Conservation (phyloP, 495 filamentous ascomycete genomes). For the Cercophora sp. region DNA sequence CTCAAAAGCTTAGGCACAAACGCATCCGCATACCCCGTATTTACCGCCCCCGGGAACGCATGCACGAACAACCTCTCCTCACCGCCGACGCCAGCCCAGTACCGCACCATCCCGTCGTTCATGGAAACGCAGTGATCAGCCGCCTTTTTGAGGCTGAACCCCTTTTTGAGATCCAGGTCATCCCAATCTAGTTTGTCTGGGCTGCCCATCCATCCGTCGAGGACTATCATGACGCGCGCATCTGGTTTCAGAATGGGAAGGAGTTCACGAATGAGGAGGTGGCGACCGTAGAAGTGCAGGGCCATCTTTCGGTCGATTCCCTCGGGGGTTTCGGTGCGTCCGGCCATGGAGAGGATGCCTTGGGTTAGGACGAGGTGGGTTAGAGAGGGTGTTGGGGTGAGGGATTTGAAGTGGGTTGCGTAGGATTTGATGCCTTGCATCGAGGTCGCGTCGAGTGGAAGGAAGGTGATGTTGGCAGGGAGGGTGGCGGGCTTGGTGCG, state of each 20-base stretch:
- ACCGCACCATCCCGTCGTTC: slow-evolving; percentile 22
- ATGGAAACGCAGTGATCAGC: slow-evolving; percentile 20
- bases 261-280: slow-evolving; percentile 24
- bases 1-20: too few species aligned
- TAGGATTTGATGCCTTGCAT: slow-evolving; percentile 23
- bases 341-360: slow-evolving; percentile 20
- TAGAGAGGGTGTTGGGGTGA: slow-evolving; percentile 12
- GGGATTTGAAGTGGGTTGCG: slow-evolving; percentile 13
- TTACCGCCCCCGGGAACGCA: too few species aligned
- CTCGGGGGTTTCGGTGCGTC: slow-evolving; percentile 23
- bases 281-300: slow-evolving; percentile 25
- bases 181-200: slow-evolving; percentile 22
- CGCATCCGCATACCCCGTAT: too few species aligned
- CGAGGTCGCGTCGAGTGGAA: slow-evolving; percentile 18
- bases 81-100: slow-evolving; percentile 16
- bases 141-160: slow-evolving; percentile 14
- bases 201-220: slow-evolving; percentile 11
- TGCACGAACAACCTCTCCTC: too few species aligned
- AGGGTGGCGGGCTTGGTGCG: slow-evolving; percentile 19
- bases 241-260: slow-evolving; percentile 14
- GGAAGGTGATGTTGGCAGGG: slow-evolving; percentile 22
- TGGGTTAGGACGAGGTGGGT: slow-evolving; percentile 22
- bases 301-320: slow-evolving; percentile 27
- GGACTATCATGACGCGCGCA: slow-evolving; percentile 20
- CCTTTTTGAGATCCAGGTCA: slow-evolving; percentile 21